Base-by-base conservation (phyloP, 225 moss, liverwort and hornwort genomes). In the Physcomitrellopsis africana region DNA sequence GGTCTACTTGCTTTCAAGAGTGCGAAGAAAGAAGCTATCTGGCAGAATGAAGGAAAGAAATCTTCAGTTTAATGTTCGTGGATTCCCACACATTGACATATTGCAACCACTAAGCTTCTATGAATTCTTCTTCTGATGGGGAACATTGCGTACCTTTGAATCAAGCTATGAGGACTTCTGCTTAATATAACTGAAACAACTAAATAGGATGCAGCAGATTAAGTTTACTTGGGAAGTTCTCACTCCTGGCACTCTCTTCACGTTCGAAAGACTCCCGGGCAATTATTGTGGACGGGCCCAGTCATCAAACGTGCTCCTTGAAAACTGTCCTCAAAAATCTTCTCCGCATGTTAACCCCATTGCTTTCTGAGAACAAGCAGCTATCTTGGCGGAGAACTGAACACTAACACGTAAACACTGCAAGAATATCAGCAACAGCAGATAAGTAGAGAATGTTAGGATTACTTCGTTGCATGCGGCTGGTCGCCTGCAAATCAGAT, bases 201-300 rank as follows among this genome's bases (percentile, higher is more conserved):
- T 27, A 43, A 53, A 13, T 3, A 72, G 68, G 68, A 23, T 17
- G n/a, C 32, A 59, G 48, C 5, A 65, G 23, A n/a, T 16, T 55
- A 61, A 49, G 59, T n/a, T n/a, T 12, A 78, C 78, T 65, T 74
- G 37, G 11, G 59, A 70, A 60, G 64, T 74, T 60, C 51, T 63
- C 72, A 72, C 46, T 60, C 26, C 60, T 29, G 29, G 2, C 29
- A 29, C 29, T 29, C 29, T 29, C 29, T 29, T 29, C n/a, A n/a
- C n/a, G 4, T 29, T 29, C 4, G 29, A 29, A 27, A 70, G 58
- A 58, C 9, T 15, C 57, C 20, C 57, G 15, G 16, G 43, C 17
- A 17, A 54, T 70, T 32, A 12, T 53, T 47, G 41, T 11, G 13
- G 46, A 60, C 20, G 32, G 51, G 44, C 29, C 58, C 73, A 43